Evolutionary conservation across 257 asterid genomes (phyloP), one percentile per base, ranked within the genome.

Genomic region (Cinchona pubescens): DNA sequence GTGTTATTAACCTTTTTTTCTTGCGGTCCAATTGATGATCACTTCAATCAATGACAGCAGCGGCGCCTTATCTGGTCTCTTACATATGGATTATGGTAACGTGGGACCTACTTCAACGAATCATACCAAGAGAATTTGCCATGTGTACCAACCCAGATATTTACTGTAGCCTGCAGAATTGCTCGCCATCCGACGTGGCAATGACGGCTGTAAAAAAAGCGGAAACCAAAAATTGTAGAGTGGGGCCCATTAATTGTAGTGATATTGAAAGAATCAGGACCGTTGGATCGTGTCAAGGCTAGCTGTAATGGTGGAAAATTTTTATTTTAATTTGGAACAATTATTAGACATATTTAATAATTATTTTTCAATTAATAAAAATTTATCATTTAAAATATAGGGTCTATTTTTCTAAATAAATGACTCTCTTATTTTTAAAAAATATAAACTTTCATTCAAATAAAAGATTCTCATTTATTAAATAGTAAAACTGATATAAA

Each of bases 11-110:
- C 7, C 19, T 49, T 65, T 15, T 55, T 42, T 58, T 11, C 19
- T 23, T 14, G 62, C 68, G 51, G 59, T 64, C 38, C 60, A 63
- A 63, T 71, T 48, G 34, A 53, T 48, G 34, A 53, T 64, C 51
- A 67, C 69, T 23, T n/a, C 60, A 76, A 56, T 71, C 34, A 58
- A 76, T 58, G 72, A 67, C 35, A 29, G 29, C 65, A 45, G 66
- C 1, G 68, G 68, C n/a, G 65, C 12, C 67, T 75, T 72, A 67
- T 79, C 82, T 23, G 21, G 14, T 71, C 48, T 19, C 49, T 19
- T 23, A 70, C 79, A 74, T 79, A 19, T 76, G 79, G 83, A 79
- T 75, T 79, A n/a, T n/a, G 79, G 55, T 60, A 65, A 74, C 2
- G 0, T 1, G 34, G 73, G 80, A 40, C 61, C 81, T 56, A 60